Evolutionary conservation across 805 yeast genomes (phyloP).

Genomic region (Tetrapisispora nanseiensis): DNA sequence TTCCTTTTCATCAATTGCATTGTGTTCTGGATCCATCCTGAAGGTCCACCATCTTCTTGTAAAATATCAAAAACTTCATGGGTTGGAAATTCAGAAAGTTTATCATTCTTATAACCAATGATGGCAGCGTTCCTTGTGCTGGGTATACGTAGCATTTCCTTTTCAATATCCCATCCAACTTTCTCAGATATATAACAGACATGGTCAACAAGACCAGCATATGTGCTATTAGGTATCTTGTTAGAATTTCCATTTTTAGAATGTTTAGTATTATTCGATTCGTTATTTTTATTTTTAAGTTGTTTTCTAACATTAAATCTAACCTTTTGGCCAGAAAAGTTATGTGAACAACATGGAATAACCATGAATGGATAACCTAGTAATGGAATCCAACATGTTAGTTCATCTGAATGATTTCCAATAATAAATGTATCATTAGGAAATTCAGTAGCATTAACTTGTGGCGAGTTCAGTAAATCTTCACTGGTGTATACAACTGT

Average conservation of each 20-base stretch:
- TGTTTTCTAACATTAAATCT: slow-evolving; percentile 44
- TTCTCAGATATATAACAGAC: slow-evolving; percentile 56
- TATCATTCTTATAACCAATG: slow-evolving; percentile 48
- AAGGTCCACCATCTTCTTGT: slow-evolving; percentile 77
- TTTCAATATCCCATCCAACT: slow-evolving; percentile 78
- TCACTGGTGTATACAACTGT: slow-evolving; percentile 29
- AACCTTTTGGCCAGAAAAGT: slow-evolving; percentile 62
- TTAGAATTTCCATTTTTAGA: slow-evolving; percentile 7
- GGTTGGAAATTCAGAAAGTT: slow-evolving; percentile 23
- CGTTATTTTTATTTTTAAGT: not conserved
- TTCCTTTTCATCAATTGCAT: slow-evolving; percentile 58
- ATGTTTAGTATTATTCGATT: not conserved
- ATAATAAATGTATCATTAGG: slow-evolving; percentile 68
- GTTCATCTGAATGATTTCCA: slow-evolving; percentile 92
- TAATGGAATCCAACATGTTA: slow-evolving; percentile 91
- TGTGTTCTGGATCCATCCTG: slow-evolving; percentile 79
- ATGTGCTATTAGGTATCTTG: slow-evolving; percentile 43
- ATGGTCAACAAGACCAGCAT: slow-evolving; percentile 79
- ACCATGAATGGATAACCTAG: slow-evolving; percentile 81
- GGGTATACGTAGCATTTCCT: slow-evolving; percentile 86
- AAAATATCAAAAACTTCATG: slow-evolving; percentile 48
- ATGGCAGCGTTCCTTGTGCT: slow-evolving; percentile 90
- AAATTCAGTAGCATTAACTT: slow-evolving; percentile 55
- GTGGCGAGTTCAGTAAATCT: slow-evolving; percentile 40
- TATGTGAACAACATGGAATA: slow-evolving; percentile 92